A percentile compares a stretch with the other conserved stretches of the same genome.
Evolutionary conservation across 179 eudicot species (phyloP).

Genomic region (Pouteria campechiana): DNA sequence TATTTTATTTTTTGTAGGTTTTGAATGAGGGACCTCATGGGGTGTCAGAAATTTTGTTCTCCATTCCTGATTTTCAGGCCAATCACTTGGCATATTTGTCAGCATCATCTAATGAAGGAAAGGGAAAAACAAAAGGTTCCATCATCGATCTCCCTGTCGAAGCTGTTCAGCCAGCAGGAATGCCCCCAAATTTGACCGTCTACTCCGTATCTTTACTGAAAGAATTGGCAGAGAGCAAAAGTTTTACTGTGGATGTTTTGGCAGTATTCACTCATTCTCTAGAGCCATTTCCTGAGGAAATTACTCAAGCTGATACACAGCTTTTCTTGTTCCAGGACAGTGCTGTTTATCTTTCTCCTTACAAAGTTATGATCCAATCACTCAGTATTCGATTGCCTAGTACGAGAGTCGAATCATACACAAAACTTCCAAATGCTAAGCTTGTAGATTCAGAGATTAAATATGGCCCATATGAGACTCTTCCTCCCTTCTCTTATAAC

Average conservation of each 20-base stretch:
- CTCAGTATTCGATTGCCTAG: constrained; percentile 62
- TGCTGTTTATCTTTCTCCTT: constrained; percentile 73
- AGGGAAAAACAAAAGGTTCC: constrained; percentile 45
- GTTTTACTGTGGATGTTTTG: constrained; percentile 50
- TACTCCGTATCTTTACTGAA: constrained; percentile 60
- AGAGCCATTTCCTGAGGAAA: constrained; percentile 83
- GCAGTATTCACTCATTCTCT: constrained; percentile 61
- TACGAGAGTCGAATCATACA: constrained; percentile 69
- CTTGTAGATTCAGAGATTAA: constrained; percentile 79
- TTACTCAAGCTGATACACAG: constrained; percentile 78
- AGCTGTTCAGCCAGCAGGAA: constrained; percentile 41
- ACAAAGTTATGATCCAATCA: constrained; percentile 59
- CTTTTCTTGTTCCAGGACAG: constrained; percentile 67
- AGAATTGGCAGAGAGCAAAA: constrained; percentile 51
- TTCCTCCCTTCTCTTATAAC: constrained; percentile 50
- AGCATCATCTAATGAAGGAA: constrained; percentile 44
- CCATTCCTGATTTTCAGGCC: constrained; percentile 64
- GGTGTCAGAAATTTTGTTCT: constrained; percentile 50
- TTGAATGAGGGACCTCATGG: constrained; percentile 63
- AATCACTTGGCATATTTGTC: constrained; percentile 49
- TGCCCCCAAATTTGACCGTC: constrained; percentile 48
- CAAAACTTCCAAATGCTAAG: constrained; percentile 64
- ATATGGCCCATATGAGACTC: constrained; percentile 87
- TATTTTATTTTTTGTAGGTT: constrained; percentile 31
- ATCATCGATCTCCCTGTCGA: constrained; percentile 36